Evolutionary conservation across 345 rosid genomes (phyloP).

Genomic region (Eucalyptus tenuipes): DNA sequence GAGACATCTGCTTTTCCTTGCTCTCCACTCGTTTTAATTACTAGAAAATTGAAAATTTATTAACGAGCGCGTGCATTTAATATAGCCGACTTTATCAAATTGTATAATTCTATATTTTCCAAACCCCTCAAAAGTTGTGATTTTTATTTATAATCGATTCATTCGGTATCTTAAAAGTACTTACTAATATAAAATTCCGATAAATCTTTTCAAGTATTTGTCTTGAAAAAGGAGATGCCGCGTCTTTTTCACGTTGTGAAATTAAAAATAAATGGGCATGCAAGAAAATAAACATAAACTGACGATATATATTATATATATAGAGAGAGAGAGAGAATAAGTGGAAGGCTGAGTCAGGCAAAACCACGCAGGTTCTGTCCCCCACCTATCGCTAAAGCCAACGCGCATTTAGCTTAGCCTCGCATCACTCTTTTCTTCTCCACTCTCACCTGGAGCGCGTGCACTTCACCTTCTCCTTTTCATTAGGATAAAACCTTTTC

Average conservation of each 20-base stretch:
- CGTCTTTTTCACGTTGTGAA: neutral
- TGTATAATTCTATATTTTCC: neutral
- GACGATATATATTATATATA: neutral
- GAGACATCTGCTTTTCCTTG: neutral
- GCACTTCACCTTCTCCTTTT: neutral
- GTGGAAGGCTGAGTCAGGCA: constrained; percentile 24
- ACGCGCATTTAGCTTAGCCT: neutral
- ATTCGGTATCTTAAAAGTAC: neutral
- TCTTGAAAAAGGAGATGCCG: neutral
- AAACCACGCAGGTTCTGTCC: constrained; percentile 2
- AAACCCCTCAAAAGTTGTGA: neutral
- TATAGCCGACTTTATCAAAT: neutral
- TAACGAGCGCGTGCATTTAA: neutral
- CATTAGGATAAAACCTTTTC: no score
- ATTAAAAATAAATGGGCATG: neutral
- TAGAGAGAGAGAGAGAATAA: neutral
- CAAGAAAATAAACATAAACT: neutral
- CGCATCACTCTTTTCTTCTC: neutral
- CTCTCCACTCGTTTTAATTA: neutral
- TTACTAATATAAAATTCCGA: no score
- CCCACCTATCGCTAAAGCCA: neutral
- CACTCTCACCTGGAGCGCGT: neutral
- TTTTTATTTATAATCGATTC: neutral
- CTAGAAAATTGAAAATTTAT: neutral
- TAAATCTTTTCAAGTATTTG: neutral